Evolutionary conservation across 805 yeast species (phyloP), one percentile per base, ranked within the genome.

Genomic region (Yarrowia phangngaensis): DNA sequence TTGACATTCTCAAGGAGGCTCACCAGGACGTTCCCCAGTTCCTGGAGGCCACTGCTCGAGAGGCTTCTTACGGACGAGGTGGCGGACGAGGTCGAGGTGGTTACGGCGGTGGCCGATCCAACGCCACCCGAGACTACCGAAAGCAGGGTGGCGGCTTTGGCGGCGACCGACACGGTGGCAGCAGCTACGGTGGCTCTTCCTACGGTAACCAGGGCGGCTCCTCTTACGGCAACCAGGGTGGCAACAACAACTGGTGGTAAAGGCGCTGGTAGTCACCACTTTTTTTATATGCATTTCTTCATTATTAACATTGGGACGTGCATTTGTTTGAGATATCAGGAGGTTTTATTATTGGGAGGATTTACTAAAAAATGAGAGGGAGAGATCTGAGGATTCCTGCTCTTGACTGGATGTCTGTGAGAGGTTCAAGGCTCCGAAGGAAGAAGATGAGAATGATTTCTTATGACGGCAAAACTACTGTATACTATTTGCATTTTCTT

Each of bases 11-110:
- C 63, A 66, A 79, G 58, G 99, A 92, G 72, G 97, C 98, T 55
- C 90, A 92, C 74, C 99, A 92, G 75, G 97, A 90, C 68, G 84
- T 89, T 56, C 99, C 99, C 57, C 78, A 76, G 54, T 92, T 92
- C 75, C 76, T 92, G 68, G 77, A 74, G 58, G 77, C 81, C 55
- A 79, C 88, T 58, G 73, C 84, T 53, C 83, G 94, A 72, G 97
- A 88, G 72, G 68, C 76, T 51, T 67, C 79, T 41, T 70, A 71
- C 54, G 75, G 76, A 53, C 67, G 79, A 54, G 61, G 72, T 15
- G 77, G 84, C 52, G 73, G 79, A 54, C 71, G 80, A 56, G 71
- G 78, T 51, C 59, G 67, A 23, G 64, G 64, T 43, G 69, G 73
- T 51, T 53, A 70, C 65, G 59, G 64, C 20, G 54, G 61, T 23